phyloP scores from a whole-genome alignment of 2,329 filamentous ascomycete species.

The Trichoderma pleuroti region DNA sequence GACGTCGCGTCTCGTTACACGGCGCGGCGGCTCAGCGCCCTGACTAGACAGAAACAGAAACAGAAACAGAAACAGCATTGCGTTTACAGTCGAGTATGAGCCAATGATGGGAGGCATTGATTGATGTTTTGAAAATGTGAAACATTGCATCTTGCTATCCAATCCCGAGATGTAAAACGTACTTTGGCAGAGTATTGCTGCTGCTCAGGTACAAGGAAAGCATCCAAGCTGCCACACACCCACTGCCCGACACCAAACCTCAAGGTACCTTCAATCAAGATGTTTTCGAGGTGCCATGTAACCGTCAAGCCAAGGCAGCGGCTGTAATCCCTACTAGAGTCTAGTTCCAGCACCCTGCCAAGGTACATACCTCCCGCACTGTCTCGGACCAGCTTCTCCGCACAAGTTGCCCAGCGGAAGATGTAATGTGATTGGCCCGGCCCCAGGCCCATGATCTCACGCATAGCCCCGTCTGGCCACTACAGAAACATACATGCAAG shows the following conservation, averaged over 20 bases:
- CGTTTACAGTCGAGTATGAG: neutral
- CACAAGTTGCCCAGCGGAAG: neutral
- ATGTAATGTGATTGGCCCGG: constrained; percentile 6
- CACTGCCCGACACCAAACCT: neutral
- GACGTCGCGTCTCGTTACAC: constrained; percentile 13
- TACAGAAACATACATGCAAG: neutral
- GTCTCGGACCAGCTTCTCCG: constrained; percentile 9
- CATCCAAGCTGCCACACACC: neutral
- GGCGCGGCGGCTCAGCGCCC: neutral
- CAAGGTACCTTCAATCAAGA: too few species aligned
- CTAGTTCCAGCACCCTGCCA: too few species aligned
- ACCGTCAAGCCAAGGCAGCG: too few species aligned
- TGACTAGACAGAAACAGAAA: neutral
- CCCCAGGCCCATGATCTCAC: neutral
- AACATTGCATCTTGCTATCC: neutral
- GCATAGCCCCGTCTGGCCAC: neutral
- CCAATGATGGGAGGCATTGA: neutral
- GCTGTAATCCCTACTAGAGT: too few species aligned
- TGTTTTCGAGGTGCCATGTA: neutral
- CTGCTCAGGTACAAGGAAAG: neutral
- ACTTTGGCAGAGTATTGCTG: too few species aligned
- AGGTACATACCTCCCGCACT: neutral
- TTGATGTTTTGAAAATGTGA: neutral
- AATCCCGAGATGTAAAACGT: neutral
- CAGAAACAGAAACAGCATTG: too few species aligned